A percentile compares a stretch with the other conserved stretches of the same genome.
These are phyloP conservation scores for Kodamaea suecica DNA, from an alignment of 1,139 yeast genomes.

Conservation along the genomic window DNA sequence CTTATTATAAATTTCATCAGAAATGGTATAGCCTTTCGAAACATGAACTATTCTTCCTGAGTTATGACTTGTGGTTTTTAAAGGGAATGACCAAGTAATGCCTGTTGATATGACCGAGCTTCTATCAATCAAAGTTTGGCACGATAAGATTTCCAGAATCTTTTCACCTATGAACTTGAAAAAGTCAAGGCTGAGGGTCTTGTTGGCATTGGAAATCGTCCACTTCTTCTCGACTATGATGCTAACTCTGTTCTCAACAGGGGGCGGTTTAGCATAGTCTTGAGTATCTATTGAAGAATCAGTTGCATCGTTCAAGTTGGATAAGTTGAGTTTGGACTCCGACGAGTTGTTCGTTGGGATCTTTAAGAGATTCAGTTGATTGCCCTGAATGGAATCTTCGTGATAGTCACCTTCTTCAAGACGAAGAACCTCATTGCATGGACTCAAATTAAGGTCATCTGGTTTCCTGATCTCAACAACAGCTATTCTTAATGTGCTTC, in stretches of 20 bases:
- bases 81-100: conserved; percentile 60
- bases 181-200: conserved; percentile 36
- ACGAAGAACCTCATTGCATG: no score
- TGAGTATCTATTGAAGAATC: conserved; percentile 8
- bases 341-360: conserved; percentile 8
- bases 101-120: conserved; percentile 36
- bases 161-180: conserved; percentile 40
- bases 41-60: conserved; percentile 46
- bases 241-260: conserved; percentile 20
- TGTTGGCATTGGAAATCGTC: conserved; percentile 38
- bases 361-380: conserved; percentile 4
- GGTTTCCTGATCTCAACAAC: conserved; percentile 34
- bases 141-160: conserved; percentile 28
- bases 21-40: conserved; percentile 50
- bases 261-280: conserved; percentile 7
- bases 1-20: conserved; percentile 35
- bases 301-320: conserved; percentile 8
- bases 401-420: no score
- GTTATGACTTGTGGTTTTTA: conserved; percentile 42
- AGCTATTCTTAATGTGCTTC: conserved; percentile 50
- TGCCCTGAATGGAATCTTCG: background rate
- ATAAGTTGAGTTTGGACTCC: conserved; percentile 9
- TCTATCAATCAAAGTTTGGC: conserved; percentile 24
- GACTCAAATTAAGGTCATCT: background rate
- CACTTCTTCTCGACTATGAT: conserved; percentile 38